Evolutionary conservation across 306 rosid genomes (phyloP).

Genomic region (Cucumis sativus): Cucumber_9930_V3 NC_026659.2:28415501-28416000

Average conservation of each 20-base stretch:
- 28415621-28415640: background rate
- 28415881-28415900: background rate
- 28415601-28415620: background rate
- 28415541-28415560: background rate
- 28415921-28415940: background rate
- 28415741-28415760: background rate
- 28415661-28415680: slow-evolving; percentile 57
- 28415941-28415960: background rate
- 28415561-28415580: background rate
- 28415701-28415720: slow-evolving; percentile 79
- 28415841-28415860: background rate
- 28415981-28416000: background rate
- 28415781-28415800: background rate
- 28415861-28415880: background rate
- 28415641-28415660: slow-evolving; percentile 42
- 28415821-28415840: background rate
- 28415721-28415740: background rate
- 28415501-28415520: background rate
- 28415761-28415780: background rate
- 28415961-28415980: background rate
- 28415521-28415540: background rate
- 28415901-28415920: background rate
- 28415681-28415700: slow-evolving; percentile 76
- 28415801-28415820: background rate
- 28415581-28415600: background rate